A percentile compares a stretch with the other conserved stretches of the same genome.
These are phyloP conservation scores for Apiospora saccharicola DNA, from an alignment of 2,329 filamentous ascomycete genomes.

Conservation along the genomic window DNA sequence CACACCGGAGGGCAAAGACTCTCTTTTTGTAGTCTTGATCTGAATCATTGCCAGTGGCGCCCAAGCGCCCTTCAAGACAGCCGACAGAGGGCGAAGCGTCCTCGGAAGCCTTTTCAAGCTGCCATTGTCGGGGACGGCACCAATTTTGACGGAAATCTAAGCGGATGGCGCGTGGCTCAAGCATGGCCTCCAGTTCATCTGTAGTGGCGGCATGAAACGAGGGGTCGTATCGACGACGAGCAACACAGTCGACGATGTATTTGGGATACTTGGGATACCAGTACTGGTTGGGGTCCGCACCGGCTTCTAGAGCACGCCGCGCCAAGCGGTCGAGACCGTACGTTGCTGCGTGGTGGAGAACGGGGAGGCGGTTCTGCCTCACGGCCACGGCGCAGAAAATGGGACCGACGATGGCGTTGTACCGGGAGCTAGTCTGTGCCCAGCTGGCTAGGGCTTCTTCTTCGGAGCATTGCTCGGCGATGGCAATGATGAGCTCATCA, in stretches of 20 bases:
- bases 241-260: neutral
- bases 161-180: neutral
- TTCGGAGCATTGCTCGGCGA: no score
- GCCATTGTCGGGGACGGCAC: neutral
- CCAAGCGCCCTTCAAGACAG: neutral
- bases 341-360: no score
- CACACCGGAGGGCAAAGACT: neutral
- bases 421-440: no score
- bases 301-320: no score
- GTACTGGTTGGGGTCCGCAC: no score
- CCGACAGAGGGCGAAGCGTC: neutral
- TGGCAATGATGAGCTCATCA: no score
- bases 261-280: no score
- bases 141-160: neutral
- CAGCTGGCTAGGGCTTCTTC: no score
- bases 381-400: no score
- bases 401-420: no score
- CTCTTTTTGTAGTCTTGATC: neutral
- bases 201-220: neutral
- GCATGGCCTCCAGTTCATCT: neutral
- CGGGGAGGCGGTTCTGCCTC: no score
- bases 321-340: no score
- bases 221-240: neutral
- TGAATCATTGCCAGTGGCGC: neutral
- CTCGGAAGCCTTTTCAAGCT: neutral